Conservation (phyloP, 2,329 filamentous ascomycete species). For the Sclerotinia nivalis region DNA sequence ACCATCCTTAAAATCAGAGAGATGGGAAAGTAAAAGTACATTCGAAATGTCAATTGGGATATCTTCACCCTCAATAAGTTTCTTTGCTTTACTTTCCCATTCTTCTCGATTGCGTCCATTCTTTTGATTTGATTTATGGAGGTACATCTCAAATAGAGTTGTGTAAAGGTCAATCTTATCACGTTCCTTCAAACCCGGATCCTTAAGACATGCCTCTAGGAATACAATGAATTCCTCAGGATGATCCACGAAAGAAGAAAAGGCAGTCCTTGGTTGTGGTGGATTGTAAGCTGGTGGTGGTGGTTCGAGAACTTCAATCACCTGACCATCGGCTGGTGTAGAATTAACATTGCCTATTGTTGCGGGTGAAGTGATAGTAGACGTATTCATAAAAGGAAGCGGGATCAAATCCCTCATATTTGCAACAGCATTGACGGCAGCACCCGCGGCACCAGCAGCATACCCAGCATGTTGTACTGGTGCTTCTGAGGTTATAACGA, state of each 20-base stretch:
- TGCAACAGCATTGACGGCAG: conserved; percentile 76
- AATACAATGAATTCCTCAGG: conserved; percentile 89
- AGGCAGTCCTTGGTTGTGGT: conserved; percentile 83
- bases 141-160: conserved; percentile 96
- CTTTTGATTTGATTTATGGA: conserved; percentile 80
- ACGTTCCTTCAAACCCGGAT: conserved; percentile 67
- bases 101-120: conserved; percentile 69
- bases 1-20: conserved; percentile 86
- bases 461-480: conserved; percentile 36
- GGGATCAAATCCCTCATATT: conserved; percentile 83
- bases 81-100: conserved; percentile 91
- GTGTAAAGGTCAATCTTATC: conserved; percentile 89
- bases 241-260: conserved; percentile 95
- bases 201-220: conserved; percentile 80
- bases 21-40: conserved; percentile 85
- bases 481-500: conserved; percentile 34
- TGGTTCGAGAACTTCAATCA: conserved; percentile 51
- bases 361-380: conserved; percentile 55
- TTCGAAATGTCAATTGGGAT: conserved; percentile 92
- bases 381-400: conserved; percentile 78
- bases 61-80: conserved; percentile 77
- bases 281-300: conserved; percentile 64
- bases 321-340: conserved; percentile 54
- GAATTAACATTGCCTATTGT: conserved; percentile 52
- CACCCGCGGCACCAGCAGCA: conserved; percentile 51